Base-by-base conservation (phyloP, 2,329 filamentous ascomycete species). In the Zymoseptoria pseudotritici region DNA sequence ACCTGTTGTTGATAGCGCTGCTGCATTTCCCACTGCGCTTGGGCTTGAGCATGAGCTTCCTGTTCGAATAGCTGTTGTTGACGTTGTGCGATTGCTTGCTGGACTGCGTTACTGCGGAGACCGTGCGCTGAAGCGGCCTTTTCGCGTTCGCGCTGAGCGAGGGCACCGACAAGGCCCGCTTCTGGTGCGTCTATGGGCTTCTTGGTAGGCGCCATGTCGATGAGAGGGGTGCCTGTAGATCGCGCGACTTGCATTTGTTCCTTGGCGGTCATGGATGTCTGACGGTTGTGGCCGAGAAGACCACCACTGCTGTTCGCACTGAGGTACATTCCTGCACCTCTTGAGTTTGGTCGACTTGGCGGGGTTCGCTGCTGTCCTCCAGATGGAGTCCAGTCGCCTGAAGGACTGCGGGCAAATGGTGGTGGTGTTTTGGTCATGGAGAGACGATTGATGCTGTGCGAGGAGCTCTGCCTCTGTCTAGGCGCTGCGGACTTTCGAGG, bases 231-330 rank as follows among this genome's bases (percentile, higher is more conserved):
- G 0, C 89, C 89, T 0, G 91, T 96, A 66, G 90, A 80, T 46
- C 89, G 85, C 9, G 91, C 89, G n/a, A 96, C 83, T 66, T 95
- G 88, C 74, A 95, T 90, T 72, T 95, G 91, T 73, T 96, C 91
- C 17, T 88, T 85, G 19, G 91, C 91, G 20, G 89, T 91, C n/a
- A 96, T 79, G 59, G 87, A 83, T 0, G 78, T 75, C 8, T 82
- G 80, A 22, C 82, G 75, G 64, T 84, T 80, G 54, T 60, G 59
- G 54, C 61, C 55, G 20, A 63, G 19, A 4, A 66, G 51, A 29
- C 56, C 58, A 49, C 53, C 51, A 20, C 21, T 50, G 51, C 50
- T 9, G 36, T 46, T 46, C 36, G 36, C 13, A 29, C 56, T 57
- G 22, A 64, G 52, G n/a, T 59, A 62, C 66, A 54, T 68, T 63